phyloP scores from a whole-genome alignment of 371 early-diverging fungal species.

The Mucor lusitanicus region DNA sequence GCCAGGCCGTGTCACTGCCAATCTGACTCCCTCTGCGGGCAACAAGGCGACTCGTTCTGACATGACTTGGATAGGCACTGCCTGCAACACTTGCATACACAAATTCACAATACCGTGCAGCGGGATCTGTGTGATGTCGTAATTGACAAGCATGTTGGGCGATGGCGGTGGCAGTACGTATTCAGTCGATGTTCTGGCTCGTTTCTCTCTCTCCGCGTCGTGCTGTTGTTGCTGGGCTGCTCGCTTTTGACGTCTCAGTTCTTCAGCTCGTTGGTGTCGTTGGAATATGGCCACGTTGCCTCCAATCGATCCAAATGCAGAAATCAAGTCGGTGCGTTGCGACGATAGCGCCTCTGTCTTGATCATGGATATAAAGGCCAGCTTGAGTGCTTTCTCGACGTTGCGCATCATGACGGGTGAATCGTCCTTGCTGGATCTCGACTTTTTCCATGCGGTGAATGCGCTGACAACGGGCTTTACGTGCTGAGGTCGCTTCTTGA shows the following conservation, averaged over 20 bases:
- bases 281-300: slow-evolving; percentile 49
- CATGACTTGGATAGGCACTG: slow-evolving; percentile 36
- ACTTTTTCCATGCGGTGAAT: slow-evolving; percentile 30
- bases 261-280: slow-evolving; percentile 26
- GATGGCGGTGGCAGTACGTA: slow-evolving; percentile 12
- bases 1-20: slow-evolving; percentile 18
- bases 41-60: slow-evolving; percentile 23
- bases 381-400: slow-evolving; percentile 43
- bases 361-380: slow-evolving; percentile 46
- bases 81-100: slow-evolving; percentile 42
- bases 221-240: slow-evolving; percentile 9
- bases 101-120: slow-evolving; percentile 35
- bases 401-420: slow-evolving; percentile 42
- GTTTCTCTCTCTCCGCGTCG: slow-evolving; percentile 22
- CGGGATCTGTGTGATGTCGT: slow-evolving; percentile 46
- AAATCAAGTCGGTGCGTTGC: slow-evolving; percentile 34
- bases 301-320: slow-evolving; percentile 39
- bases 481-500: slow-evolving; percentile 39
- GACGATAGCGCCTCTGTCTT: slow-evolving; percentile 31
- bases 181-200: slow-evolving; percentile 4
- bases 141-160: slow-evolving; percentile 27
- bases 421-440: slow-evolving; percentile 24
- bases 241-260: slow-evolving; percentile 23
- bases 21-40: slow-evolving; percentile 22
- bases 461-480: slow-evolving; percentile 22